Conservation (phyloP, 768 basidiomycete species). For the Tylopilus sp. region DNA sequence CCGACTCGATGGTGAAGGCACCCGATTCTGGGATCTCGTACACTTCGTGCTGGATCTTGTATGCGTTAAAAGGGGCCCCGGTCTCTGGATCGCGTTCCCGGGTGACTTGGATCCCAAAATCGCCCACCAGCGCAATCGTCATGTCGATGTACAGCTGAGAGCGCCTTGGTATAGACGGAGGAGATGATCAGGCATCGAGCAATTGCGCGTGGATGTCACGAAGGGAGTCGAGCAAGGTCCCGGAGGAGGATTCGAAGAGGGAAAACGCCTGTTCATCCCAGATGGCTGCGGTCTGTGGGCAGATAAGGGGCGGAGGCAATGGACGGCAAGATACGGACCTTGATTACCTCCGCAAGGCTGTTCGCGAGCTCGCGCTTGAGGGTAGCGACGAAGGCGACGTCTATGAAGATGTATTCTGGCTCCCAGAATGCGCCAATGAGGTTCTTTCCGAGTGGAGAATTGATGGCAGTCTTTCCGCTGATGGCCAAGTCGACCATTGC, state of each 20-base stretch:
- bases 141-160: slow-evolving; percentile 99
- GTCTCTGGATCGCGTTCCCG: slow-evolving; percentile 58
- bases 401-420: slow-evolving; percentile 95
- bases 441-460: too few relatives aligned
- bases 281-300: slow-evolving; percentile 89
- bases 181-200: slow-evolving; percentile 78
- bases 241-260: too few relatives aligned
- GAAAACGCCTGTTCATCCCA: slow-evolving; percentile 92
- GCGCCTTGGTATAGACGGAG: slow-evolving; percentile 90
- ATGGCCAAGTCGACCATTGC: too few relatives aligned
- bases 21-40: slow-evolving; percentile 68
- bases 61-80: slow-evolving; percentile 73
- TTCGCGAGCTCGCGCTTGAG: slow-evolving; percentile 91
- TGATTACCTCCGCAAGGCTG: too few relatives aligned
- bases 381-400: slow-evolving; percentile 92
- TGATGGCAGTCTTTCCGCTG: too few relatives aligned
- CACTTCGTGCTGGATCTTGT: slow-evolving; percentile 77
- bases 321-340: too few relatives aligned
- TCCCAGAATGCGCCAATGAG: too few relatives aligned
- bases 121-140: slow-evolving; percentile 97
- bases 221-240: slow-evolving; percentile 86
- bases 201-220: slow-evolving; percentile 47
- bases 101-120: slow-evolving; percentile 78
- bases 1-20: slow-evolving; percentile 88
- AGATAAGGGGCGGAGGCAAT: slow-evolving; percentile 1